Percentiles rank a stretch among this genome's conserved stretches.
Conservation (phyloP, 2,329 filamentous ascomycete species). For the Ophiosphaerella narmari region DNA sequence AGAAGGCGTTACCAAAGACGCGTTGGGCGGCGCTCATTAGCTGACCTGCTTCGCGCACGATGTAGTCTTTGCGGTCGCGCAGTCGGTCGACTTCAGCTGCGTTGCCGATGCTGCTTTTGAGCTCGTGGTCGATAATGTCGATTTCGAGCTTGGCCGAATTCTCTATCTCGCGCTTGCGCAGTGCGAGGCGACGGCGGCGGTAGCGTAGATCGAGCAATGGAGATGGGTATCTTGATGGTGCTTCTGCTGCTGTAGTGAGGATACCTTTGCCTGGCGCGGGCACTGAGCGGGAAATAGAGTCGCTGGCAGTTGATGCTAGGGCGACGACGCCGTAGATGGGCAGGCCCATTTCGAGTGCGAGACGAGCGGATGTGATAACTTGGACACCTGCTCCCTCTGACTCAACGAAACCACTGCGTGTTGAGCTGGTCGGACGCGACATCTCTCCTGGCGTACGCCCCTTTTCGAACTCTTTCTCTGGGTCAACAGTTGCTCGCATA, state of each 20-base stretch:
- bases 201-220: slow-evolving; percentile 97
- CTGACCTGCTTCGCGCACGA: no score
- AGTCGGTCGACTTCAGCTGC: slow-evolving; percentile 65
- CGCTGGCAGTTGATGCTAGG: slow-evolving; percentile 91
- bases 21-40: no score
- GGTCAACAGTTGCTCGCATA: slow-evolving; percentile 99
- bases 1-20: slow-evolving; percentile 85
- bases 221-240: slow-evolving; percentile 51
- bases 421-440: slow-evolving; percentile 96
- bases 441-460: slow-evolving; percentile 95
- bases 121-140: slow-evolving; percentile 89
- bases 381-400: slow-evolving; percentile 98
- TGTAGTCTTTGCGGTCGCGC: no score
- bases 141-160: slow-evolving; percentile 60
- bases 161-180: slow-evolving; percentile 83
- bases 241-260: slow-evolving; percentile 55
- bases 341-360: slow-evolving; percentile 97
- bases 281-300: slow-evolving; percentile 99
- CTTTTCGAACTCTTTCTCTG: slow-evolving; percentile 92
- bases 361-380: slow-evolving; percentile 94
- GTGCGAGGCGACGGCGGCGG: slow-evolving; percentile 40
- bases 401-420: slow-evolving; percentile 98
- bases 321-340: slow-evolving; percentile 95
- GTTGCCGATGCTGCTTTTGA: slow-evolving; percentile 80
- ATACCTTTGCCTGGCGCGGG: slow-evolving; percentile 95